Percentiles rank a stretch among this genome's conserved stretches.
Evolutionary conservation across 495 filamentous ascomycete genomes (phyloP).

Genomic region (Opeltia flavorubescens): DNA sequence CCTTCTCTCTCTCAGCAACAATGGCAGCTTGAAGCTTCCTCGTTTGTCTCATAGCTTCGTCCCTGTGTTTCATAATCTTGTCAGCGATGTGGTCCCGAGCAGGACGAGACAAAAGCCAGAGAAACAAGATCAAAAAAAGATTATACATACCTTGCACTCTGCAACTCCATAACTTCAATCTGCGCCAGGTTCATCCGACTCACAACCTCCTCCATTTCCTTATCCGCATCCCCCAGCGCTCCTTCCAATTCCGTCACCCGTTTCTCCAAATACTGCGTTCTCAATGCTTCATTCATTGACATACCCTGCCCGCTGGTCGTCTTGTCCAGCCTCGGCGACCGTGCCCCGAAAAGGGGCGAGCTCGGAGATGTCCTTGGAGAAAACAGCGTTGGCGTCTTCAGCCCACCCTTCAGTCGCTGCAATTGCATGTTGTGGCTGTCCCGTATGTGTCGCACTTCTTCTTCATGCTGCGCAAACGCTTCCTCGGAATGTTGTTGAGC

Average conservation of each 20-base stretch:
- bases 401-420: slow-evolving; percentile 51
- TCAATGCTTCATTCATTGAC: slow-evolving; percentile 45
- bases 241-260: slow-evolving; percentile 69
- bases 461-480: slow-evolving; percentile 66
- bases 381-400: slow-evolving; percentile 29
- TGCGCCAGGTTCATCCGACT: slow-evolving; percentile 84
- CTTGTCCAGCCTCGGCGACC: slow-evolving; percentile 43
- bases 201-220: slow-evolving; percentile 91
- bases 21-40: slow-evolving; percentile 57
- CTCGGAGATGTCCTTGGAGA: slow-evolving; percentile 39
- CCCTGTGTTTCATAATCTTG: slow-evolving; percentile 34
- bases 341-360: slow-evolving; percentile 47
- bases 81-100: slow-evolving; percentile 19
- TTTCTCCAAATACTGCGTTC: slow-evolving; percentile 58
- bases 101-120: background rate
- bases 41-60: slow-evolving; percentile 75
- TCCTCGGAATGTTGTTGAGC: slow-evolving; percentile 85
- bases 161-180: slow-evolving; percentile 83
- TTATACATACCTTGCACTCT: slow-evolving; percentile 61
- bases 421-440: slow-evolving; percentile 70
- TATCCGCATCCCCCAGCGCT: slow-evolving; percentile 66
- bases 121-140: background rate
- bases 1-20: slow-evolving; percentile 41
- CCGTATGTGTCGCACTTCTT: slow-evolving; percentile 59
- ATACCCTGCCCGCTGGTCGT: slow-evolving; percentile 43